These are phyloP conservation scores for Catharanthus roseus DNA, from an alignment of 257 asterid genomes.

Conservation along the genomic window DNA sequence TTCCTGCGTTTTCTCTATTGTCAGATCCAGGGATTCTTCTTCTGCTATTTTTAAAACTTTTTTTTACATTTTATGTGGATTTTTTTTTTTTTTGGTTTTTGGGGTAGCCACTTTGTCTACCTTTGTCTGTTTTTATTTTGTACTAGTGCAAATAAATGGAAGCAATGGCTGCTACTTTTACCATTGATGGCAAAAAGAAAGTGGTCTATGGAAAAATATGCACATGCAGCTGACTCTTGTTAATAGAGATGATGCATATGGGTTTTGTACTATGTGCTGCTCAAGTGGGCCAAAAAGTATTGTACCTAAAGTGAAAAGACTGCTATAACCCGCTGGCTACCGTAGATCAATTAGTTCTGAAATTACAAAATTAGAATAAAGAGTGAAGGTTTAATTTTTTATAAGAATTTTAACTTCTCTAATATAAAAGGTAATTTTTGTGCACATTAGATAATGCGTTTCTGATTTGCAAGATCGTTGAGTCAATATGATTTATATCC, in stretches of 20 bases:
- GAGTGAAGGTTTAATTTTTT: too few relatives aligned
- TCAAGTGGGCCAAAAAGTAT: constrained; percentile 3
- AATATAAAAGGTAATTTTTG: too few relatives aligned
- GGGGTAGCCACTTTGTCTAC: constrained; percentile 4
- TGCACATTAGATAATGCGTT: too few relatives aligned
- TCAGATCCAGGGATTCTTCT: constrained; percentile 14
- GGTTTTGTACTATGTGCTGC: not conserved
- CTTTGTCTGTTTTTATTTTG: constrained; percentile 5
- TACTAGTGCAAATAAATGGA: constrained; percentile 3
- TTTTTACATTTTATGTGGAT: too few relatives aligned
- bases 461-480: too few relatives aligned
- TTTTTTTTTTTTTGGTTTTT: not conserved
- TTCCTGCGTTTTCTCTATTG: constrained; percentile 6
- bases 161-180: not conserved
- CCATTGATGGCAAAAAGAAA: constrained; percentile 11
- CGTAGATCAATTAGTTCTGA: too few relatives aligned
- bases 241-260: constrained; percentile 6
- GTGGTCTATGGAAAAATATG: constrained; percentile 1
- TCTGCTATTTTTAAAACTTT: not conserved
- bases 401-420: too few relatives aligned
- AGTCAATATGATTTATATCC: too few relatives aligned
- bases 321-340: too few relatives aligned
- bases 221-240: constrained; percentile 16
- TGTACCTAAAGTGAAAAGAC: constrained; percentile 2
- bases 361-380: too few relatives aligned